Base-by-base conservation (phyloP, 129 eudicot species). In the Centrapalus pauciflorus region DNA sequence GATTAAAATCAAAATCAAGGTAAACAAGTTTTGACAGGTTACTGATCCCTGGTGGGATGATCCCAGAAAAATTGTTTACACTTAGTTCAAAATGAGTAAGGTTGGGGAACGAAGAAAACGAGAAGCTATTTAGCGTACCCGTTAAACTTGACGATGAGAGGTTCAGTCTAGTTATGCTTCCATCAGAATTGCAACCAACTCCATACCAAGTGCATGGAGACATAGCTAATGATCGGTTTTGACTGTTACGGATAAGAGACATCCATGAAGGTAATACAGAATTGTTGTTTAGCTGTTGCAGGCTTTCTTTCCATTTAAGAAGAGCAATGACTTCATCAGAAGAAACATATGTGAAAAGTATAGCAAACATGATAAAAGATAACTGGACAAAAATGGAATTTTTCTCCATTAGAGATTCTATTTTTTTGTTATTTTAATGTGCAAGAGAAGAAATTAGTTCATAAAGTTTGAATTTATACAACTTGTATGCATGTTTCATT, bases 131-230 rank as follows among this genome's bases (percentile, higher is more conserved):
- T 3, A 77, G 72, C 0, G 81, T 69, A 50, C 69, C 80, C 1
- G 0, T 67, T 32, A 76, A 33, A 23, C 76, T 12, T 1, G 66
- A 61, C 10, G 55, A 40, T 0, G 66, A 21, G 28, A 69, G 72
- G 40, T 46, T 60, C 38, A 77, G 11, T 11, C 72, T 3, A 25
- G 4, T 23, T 34, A 78, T 20, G 55, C 67, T 37, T 3, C 71
- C 75, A 0, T 55, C 23, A 11, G 26, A 9, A 30, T 64, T 66
- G 78, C 82, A 77, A 7, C 57, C 55, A 77, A 77, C 69, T 3
- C 82, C 82, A 35, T 54, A 46, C 82, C 82, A 78, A 24, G n/a
- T 66, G 74, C 82, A 78, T 14, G 78, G 70, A 17, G 45, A 60
- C 23, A 56, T 6, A 2, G 21, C 61, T 10, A 54, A 24, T 33